Base-by-base conservation (phyloP, 2,329 filamentous ascomycete species). In the Dothiorella sarmentorum region DNA sequence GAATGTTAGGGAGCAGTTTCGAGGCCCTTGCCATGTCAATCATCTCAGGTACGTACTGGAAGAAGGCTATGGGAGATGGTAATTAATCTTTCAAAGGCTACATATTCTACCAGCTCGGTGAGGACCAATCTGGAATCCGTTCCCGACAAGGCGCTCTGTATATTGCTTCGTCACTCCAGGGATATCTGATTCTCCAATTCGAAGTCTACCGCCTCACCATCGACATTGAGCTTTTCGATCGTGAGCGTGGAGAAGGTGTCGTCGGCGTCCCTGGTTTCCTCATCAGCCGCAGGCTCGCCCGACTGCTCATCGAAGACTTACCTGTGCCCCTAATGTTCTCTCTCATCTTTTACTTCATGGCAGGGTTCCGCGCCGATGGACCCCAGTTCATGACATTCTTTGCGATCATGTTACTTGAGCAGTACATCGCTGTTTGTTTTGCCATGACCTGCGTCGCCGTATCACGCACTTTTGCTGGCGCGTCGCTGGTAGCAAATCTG, bases 331-430 rank as follows among this genome's bases (percentile, higher is more conserved):
- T 90, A 15, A 69, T 90, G 3, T 91, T 87, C 66, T 85, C 85
- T 5, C 73, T 85, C 2, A 86, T 91, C 7, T 86, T 85, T 67
- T 92, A 91, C 70, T 91, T 90, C 69, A 90, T 91, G 86, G 83
- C 85, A 6, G 88, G 87, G 0, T 89, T 91, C 64, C 83, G 88
- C 45, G 77, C 80, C 2, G 80, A 85, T 7, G 82, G 80, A 0
- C 72, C 67, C 1, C 83, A 87, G 56, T 91, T 91, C 70, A 85
- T 92, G 60, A 85, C 81, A 0, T 92, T 91, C 73, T 87, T 91
- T 63, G 76, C 80, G 2, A 78, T 91, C 35, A 81, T 85, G 0
- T 70, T 92, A 4, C 70, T 91, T 3, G 85, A 84, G 43, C 89
- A 92, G 60, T 90, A 90, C 63, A 85, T 90, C 33, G 84, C 87